Conservation (phyloP, 208 protist genomes). For the Crithidia brevicula region DNA sequence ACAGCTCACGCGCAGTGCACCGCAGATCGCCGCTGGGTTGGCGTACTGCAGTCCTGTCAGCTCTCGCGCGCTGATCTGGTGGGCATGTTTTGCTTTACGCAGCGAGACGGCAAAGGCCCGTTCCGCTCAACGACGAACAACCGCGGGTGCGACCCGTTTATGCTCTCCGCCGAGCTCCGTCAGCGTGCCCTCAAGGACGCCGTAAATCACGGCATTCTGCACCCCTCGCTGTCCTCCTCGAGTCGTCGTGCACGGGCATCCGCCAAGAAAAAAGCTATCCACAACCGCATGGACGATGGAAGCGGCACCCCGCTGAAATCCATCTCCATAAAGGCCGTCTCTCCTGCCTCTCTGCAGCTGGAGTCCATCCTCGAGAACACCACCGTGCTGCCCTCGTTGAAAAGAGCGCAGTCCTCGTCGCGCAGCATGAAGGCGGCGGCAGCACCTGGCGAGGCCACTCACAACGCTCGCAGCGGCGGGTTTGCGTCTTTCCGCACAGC, state of each 20-base stretch:
- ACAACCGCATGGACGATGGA: too few relatives aligned
- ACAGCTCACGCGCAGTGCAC: neutral
- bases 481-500: neutral
- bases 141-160: constrained; percentile 1
- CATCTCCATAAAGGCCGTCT: neutral
- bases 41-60: constrained; percentile 25
- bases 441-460: neutral
- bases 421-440: neutral
- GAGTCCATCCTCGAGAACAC: neutral
- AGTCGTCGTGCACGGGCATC: neutral
- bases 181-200: constrained; percentile 13
- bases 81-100: constrained; percentile 10
- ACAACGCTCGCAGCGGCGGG: neutral
- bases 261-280: neutral
- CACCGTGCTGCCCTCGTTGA: neutral
- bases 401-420: neutral
- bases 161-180: constrained; percentile 9
- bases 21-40: constrained; percentile 18
- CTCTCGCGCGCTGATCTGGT: constrained; percentile 11
- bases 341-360: neutral
- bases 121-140: neutral
- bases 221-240: neutral
- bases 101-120: too few relatives aligned
- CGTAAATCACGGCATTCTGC: constrained; percentile 10
- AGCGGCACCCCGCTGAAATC: neutral